Conservation (phyloP, 768 basidiomycete genomes). For the Boletus reticulatus region DNA sequence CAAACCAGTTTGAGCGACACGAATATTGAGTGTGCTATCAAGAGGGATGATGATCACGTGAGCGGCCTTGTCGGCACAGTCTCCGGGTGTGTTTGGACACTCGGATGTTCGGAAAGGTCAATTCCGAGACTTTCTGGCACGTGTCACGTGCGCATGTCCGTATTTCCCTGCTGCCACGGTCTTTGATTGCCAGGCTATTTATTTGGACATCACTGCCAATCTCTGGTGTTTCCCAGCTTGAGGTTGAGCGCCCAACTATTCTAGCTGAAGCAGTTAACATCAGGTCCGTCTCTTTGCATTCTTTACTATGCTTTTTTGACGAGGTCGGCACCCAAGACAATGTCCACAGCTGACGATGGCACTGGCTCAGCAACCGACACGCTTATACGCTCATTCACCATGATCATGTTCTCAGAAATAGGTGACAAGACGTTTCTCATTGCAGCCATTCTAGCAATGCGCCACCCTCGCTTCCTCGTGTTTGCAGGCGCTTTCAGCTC, state of each 20-base stretch:
- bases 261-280: not conserved
- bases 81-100: too few relatives aligned
- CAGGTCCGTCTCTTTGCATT: not conserved
- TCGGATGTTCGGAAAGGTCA: too few relatives aligned
- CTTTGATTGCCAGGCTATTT: not conserved
- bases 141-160: slow-evolving; percentile 1
- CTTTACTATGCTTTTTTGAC: not conserved
- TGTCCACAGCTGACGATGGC: slow-evolving; percentile 18
- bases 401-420: slow-evolving; percentile 92
- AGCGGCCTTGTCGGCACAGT: too few relatives aligned
- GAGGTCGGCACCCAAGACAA: slow-evolving; percentile 5
- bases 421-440: slow-evolving; percentile 94
- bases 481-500: slow-evolving; percentile 89
- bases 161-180: not conserved
- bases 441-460: slow-evolving; percentile 90
- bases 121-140: too few relatives aligned
- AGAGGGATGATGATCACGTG: too few relatives aligned
- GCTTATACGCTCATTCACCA: slow-evolving; percentile 75
- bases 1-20: too few relatives aligned
- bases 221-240: not conserved
- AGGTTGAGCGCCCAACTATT: not conserved
- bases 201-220: not conserved
- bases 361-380: slow-evolving; percentile 37
- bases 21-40: too few relatives aligned
- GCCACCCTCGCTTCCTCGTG: slow-evolving; percentile 82